These are phyloP conservation scores for Lanmaoa rubissima DNA, from an alignment of 768 basidiomycete genomes.

Conservation along the genomic window DNA sequence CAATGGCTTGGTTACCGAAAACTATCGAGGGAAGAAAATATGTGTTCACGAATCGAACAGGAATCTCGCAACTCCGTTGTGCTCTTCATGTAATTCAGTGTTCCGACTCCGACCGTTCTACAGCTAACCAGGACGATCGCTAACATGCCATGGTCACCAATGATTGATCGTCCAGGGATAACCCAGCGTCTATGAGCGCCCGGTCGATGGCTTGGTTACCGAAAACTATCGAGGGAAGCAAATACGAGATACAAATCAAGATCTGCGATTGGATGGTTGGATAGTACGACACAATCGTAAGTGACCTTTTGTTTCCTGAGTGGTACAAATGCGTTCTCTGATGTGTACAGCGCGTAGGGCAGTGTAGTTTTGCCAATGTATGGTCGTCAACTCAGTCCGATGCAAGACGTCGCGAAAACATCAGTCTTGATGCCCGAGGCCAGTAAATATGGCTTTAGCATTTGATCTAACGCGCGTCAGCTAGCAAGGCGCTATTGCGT, in stretches of 20 bases:
- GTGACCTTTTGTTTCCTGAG: neutral
- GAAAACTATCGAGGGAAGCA: neutral
- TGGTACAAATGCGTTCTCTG: slow-evolving; percentile 1
- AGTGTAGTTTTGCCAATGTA: slow-evolving; percentile 2
- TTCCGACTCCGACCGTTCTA: neutral
- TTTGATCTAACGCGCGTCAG: neutral
- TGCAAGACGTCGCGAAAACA: neutral
- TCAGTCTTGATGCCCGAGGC: neutral
- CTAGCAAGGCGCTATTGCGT: neutral
- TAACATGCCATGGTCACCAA: neutral
- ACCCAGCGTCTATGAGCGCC: neutral
- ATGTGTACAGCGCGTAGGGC: neutral
- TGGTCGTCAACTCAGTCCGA: neutral
- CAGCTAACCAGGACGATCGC: neutral
- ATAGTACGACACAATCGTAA: neutral
- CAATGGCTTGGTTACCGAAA: slow-evolving; percentile 11
- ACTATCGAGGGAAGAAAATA: neutral
- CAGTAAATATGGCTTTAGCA: neutral
- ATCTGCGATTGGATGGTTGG: neutral
- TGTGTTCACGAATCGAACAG: neutral
- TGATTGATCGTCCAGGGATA: neutral
- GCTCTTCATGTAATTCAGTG: neutral
- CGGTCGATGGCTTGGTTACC: slow-evolving; percentile 14
- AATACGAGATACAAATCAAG: neutral
- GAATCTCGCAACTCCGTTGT: neutral